phyloP scores from a whole-genome alignment of 2,329 filamentous ascomycete species.

The Epicoccum nigrum region DNA sequence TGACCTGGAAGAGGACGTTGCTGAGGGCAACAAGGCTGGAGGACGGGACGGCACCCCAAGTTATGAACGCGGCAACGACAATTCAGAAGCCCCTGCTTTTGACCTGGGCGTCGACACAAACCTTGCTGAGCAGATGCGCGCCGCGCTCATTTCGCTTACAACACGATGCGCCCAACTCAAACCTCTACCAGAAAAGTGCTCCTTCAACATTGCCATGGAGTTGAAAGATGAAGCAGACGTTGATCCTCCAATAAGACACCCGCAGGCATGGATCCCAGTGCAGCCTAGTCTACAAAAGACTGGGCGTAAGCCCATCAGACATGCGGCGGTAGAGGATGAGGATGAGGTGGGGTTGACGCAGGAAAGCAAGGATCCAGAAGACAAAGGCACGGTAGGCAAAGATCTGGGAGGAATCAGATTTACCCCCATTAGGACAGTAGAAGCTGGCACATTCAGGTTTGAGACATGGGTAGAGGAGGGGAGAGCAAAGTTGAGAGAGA shows the following conservation, averaged over 20 bases:
- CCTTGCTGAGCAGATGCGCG: conserved; percentile 75
- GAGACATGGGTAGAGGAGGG: conserved; percentile 75
- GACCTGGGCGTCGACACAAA: conserved; percentile 53
- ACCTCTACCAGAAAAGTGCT: conserved; percentile 67
- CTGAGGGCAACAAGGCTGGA: not conserved
- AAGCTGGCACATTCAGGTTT: conserved; percentile 69
- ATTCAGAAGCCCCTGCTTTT: conserved; percentile 20
- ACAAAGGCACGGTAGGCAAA: conserved; percentile 26
- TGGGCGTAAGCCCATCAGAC: conserved; percentile 20
- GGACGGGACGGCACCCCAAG: not conserved
- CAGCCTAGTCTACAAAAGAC: conserved; percentile 55
- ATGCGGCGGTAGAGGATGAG: conserved; percentile 1
- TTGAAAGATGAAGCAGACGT: conserved; percentile 64
- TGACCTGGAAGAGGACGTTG: conserved; percentile 1
- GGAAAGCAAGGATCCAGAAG: conserved; percentile 22
- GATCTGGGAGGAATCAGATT: conserved; percentile 61
- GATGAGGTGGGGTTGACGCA: conserved; percentile 19
- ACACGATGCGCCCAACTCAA: conserved; percentile 64
- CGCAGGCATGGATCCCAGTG: conserved; percentile 66
- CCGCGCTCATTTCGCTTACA: conserved; percentile 67
- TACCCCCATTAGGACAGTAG: conserved; percentile 66
- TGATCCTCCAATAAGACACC: conserved; percentile 55
- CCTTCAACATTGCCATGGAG: conserved; percentile 78
- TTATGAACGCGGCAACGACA: conserved; percentile 6
- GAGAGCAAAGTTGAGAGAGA: conserved; percentile 54